Conservation (phyloP, 306 rosid genomes). For the Gynostemma pentaphyllum region DNA sequence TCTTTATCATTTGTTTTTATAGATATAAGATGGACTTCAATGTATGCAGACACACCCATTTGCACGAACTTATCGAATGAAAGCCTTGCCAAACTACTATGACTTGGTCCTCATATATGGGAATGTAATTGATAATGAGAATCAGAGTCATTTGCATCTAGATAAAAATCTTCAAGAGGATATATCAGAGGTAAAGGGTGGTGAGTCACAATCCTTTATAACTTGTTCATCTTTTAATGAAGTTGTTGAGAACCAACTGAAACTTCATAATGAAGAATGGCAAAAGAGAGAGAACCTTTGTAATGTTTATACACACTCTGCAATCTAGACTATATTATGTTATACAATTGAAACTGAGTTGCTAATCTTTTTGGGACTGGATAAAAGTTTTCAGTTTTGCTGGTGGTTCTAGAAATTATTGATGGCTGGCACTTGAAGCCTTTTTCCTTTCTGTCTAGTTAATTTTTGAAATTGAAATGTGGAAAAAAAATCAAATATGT, state of each 20-base stretch:
- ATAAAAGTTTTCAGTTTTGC: neutral
- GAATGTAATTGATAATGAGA: constrained; percentile 26
- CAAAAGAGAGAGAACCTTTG: neutral
- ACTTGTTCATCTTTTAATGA: neutral
- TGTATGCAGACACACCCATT: constrained; percentile 43
- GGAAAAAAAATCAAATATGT: neutral
- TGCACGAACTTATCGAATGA: constrained; percentile 53
- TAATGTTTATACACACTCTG: neutral
- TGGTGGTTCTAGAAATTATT: neutral
- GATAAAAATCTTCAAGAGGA: constrained; percentile 29
- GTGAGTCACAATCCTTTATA: constrained; percentile 28
- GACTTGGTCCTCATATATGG: constrained; percentile 53
- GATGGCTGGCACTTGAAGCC: neutral
- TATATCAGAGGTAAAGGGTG: constrained; percentile 25
- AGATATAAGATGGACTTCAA: neutral
- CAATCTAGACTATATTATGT: neutral
- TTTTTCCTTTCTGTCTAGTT: neutral
- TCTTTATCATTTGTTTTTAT: neutral
- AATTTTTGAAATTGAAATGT: no score
- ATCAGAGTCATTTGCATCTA: constrained; percentile 20
- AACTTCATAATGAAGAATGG: neutral
- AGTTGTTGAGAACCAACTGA: neutral
- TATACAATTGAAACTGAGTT: neutral
- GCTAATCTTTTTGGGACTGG: neutral
- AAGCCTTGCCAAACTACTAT: constrained; percentile 50